Evolutionary conservation across 768 basidiomycete species (phyloP), one percentile per base, ranked within the genome.

Genomic region (Trametes gibbosa): DNA sequence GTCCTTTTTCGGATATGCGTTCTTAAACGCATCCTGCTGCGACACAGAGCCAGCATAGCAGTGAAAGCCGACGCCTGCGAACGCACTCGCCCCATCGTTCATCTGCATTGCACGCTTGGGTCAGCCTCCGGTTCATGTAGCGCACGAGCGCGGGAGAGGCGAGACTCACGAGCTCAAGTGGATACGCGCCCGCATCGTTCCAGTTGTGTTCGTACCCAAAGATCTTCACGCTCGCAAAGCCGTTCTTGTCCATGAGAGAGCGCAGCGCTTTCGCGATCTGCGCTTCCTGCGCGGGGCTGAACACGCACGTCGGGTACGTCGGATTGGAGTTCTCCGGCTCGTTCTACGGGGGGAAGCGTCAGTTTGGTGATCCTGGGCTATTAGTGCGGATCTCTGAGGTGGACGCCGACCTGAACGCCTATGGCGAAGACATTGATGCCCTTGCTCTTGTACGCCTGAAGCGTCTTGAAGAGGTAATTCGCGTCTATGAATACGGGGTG

Each of bases 141-240:
- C 21, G n/a, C 5, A 10, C 2, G 32, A 10, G 23, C 4, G 2
- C 46, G 2, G 19, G 23, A 23, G 27, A 5, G 27, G 24, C 1
- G 46, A 39, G 16, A 41, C 76, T 53, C 42, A 81, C 81, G 75
- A 79, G 62, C 73, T 81, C 72, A 1, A 86, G 77, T 0, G 89
- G 84, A 63, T 90, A 90, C 13, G 76, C 71, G 6, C 75, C 81
- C 14, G 86, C 85, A 59, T 83, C 79, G 50, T 78, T 74, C 90
- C 90, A 92, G 66, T 92, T 91, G 64, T 91, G 89, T 65, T 89
- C 83, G 60, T 77, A 81, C 23, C 87, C 89, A 34, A 90, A 77
- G 39, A 91, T 76, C 70, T 84, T 86, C 40, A 84, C 81, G 17
- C 66, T 65, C 0, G 77, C 76, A 45, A 89, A 79, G 0, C 85